Evolutionary conservation across 805 yeast species (phyloP).

Genomic region (Naumovozyma castellii): DNA sequence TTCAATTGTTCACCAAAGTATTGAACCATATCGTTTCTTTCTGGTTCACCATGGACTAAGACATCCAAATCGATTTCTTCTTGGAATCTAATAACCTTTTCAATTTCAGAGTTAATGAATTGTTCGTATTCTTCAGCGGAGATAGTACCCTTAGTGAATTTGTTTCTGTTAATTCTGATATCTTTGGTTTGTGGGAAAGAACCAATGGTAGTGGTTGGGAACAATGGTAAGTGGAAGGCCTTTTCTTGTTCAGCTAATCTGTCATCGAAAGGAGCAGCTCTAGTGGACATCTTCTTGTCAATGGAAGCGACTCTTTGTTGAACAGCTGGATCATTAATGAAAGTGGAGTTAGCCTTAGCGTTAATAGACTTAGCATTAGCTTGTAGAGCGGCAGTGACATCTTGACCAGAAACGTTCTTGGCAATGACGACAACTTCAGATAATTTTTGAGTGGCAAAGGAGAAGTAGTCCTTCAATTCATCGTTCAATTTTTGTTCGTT

Average conservation of each 20-base stretch:
- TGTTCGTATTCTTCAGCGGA: constrained; percentile 90
- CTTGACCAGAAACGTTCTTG: constrained; percentile 75
- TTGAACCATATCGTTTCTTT: constrained; percentile 99
- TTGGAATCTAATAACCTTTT: constrained; percentile 94
- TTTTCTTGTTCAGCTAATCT: constrained; percentile 84
- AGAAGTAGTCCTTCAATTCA: constrained; percentile 94
- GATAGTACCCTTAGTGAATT: constrained; percentile 93
- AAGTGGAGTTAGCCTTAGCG: constrained; percentile 75
- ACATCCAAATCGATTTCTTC: constrained; percentile 98
- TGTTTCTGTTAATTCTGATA: constrained; percentile 97
- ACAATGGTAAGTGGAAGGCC: constrained; percentile 86
- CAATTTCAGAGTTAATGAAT: constrained; percentile 95
- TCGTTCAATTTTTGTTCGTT: constrained; percentile 86
- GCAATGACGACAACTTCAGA: constrained; percentile 85
- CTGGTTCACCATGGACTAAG: constrained; percentile 99
- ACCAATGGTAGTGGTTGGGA: constrained; percentile 99
- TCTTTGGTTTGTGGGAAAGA: constrained; percentile 99
- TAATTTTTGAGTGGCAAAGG: constrained; percentile 95
- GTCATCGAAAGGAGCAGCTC: constrained; percentile 76
- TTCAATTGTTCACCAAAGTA: constrained; percentile 98
- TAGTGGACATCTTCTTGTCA: constrained; percentile 66
- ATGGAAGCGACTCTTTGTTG: constrained; percentile 75
- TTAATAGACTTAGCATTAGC: constrained; percentile 82
- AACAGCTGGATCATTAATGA: constrained; percentile 88
- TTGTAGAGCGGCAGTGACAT: constrained; percentile 65